phyloP scores from a whole-genome alignment of 1,284 basidiomycete genomes.

The Ustilago bromivora region DNA sequence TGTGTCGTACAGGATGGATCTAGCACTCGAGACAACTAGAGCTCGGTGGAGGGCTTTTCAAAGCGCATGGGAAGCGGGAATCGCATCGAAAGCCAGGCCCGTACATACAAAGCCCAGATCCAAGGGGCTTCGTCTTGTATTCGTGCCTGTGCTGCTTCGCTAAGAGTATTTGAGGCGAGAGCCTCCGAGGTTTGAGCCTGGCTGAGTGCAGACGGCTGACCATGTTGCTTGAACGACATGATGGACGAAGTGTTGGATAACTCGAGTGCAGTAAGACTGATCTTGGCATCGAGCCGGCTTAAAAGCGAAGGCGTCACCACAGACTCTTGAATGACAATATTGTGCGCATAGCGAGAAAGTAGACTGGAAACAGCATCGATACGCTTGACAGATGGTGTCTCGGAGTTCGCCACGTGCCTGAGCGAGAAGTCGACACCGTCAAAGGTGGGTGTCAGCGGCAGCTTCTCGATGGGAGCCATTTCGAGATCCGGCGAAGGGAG shows the following conservation, averaged over 20 bases:
- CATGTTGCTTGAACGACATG: slow-evolving; percentile 25
- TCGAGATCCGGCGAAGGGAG: slow-evolving; percentile 10
- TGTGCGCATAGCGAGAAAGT: slow-evolving; percentile 27
- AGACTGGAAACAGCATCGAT: slow-evolving; percentile 10
- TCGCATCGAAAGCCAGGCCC: slow-evolving; percentile 27
- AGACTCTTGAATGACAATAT: slow-evolving; percentile 12
- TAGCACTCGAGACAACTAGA: not conserved
- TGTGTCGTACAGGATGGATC: not conserved
- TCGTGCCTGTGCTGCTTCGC: not conserved
- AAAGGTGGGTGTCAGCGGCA: slow-evolving; percentile 13
- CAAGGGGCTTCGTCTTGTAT: not conserved
- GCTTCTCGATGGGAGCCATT: slow-evolving; percentile 1
- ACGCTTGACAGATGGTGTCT: not conserved
- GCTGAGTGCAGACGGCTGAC: not conserved
- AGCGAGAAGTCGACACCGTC: slow-evolving; percentile 16
- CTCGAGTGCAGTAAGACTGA: slow-evolving; percentile 12
- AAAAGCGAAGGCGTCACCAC: slow-evolving; percentile 8
- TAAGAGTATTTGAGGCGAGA: too few relatives aligned
- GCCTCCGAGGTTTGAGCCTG: too few relatives aligned
- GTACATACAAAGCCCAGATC: slow-evolving; percentile 22
- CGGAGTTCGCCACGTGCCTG: not conserved
- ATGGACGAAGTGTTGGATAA: slow-evolving; percentile 15
- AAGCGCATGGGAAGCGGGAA: slow-evolving; percentile 33
- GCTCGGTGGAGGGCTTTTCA: slow-evolving; percentile 11
- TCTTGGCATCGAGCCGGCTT: slow-evolving; percentile 10